Percentiles rank a stretch among this genome's conserved stretches.
phyloP scores from a whole-genome alignment of 768 basidiomycete species.

The Suillus ampliporus region DNA sequence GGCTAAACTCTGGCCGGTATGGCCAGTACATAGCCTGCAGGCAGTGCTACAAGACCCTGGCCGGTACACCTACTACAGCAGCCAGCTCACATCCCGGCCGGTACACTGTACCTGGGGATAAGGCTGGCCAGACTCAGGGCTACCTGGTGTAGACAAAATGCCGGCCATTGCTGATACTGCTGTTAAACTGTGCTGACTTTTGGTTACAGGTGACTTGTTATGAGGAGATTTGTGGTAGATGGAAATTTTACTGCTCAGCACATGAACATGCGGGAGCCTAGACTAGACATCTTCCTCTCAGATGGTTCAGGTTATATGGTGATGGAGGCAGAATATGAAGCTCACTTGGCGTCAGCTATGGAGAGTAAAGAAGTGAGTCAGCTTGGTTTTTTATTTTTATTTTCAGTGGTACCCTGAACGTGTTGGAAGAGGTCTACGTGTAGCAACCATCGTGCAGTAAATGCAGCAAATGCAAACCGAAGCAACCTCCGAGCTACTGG shows the following conservation, averaged over 20 bases:
- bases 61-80: too few relatives aligned
- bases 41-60: too few relatives aligned
- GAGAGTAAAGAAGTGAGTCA: conserved; percentile 16
- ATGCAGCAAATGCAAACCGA: conserved; percentile 16
- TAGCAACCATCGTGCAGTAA: conserved; percentile 24
- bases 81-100: too few relatives aligned
- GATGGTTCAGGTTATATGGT: conserved; percentile 37
- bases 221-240: conserved; percentile 11
- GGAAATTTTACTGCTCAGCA: conserved; percentile 20
- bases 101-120: too few relatives aligned
- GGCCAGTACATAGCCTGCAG: too few relatives aligned
- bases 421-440: conserved; percentile 16
- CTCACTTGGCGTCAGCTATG: conserved; percentile 21
- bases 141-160: background rate
- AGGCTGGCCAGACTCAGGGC: background rate
- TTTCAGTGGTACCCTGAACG: background rate
- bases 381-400: background rate
- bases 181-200: conserved; percentile 1
- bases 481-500: conserved; percentile 31
- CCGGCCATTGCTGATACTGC: too few relatives aligned
- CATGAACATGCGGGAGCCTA: conserved; percentile 28
- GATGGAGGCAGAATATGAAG: conserved; percentile 18
- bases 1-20: too few relatives aligned
- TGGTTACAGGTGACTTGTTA: conserved; percentile 6
- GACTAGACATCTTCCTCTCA: conserved; percentile 30